Evolutionary conservation across 139 green algal genomes (phyloP).

Genomic region (Eudorina sp.): DNA sequence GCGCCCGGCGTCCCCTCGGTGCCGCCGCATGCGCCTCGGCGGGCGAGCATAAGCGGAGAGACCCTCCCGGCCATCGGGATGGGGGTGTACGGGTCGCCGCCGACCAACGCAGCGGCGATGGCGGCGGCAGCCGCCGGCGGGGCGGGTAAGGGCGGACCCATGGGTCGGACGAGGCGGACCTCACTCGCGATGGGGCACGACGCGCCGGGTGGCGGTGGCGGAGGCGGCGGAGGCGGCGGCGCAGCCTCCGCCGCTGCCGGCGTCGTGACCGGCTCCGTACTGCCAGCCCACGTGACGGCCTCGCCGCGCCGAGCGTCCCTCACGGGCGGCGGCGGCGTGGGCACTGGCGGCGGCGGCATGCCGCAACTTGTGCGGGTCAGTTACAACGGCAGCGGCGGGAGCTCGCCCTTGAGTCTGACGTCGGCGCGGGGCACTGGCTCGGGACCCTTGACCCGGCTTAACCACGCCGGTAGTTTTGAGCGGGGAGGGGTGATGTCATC

Average conservation of each 20-base stretch:
- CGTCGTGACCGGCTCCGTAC: neutral
- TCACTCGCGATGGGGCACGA: neutral
- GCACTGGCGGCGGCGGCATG: neutral
- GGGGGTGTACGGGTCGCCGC: too few relatives aligned
- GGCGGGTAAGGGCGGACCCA: neutral
- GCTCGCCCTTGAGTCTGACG: neutral
- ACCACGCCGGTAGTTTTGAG: too few relatives aligned
- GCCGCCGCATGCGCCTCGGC: neutral
- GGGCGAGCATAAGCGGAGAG: conserved; percentile 10
- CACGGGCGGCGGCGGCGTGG: neutral
- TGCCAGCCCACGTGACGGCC: neutral
- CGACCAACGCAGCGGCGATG: neutral
- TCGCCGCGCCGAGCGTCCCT: neutral
- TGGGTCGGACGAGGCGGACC: neutral
- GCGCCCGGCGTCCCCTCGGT: neutral
- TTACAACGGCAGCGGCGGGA: neutral
- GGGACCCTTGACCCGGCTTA: too few relatives aligned
- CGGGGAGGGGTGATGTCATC: too few relatives aligned
- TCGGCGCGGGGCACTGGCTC: neutral
- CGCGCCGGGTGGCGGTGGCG: too few relatives aligned
- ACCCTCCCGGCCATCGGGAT: neutral
- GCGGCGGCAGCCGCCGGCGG: neutral
- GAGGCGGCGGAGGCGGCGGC: too few relatives aligned
- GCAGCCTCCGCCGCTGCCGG: too few relatives aligned
- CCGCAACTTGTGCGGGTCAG: neutral